Evolutionary conservation across 164 flowering plant genomes (phyloP).

Genomic region (Euptelea pleiosperma): DNA sequence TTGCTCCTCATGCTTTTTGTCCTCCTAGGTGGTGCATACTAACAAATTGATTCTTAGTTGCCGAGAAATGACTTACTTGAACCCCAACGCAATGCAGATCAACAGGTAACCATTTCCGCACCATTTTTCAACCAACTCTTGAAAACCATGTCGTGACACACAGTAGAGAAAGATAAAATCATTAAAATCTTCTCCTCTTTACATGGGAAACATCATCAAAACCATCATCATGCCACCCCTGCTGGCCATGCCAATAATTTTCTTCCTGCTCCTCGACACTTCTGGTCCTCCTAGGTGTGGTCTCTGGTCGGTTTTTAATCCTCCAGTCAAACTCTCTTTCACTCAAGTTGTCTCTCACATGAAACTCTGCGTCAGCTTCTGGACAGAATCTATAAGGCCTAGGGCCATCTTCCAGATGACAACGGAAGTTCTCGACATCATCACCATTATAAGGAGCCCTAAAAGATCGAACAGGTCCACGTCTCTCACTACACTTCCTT

Average conservation of each 20-base stretch:
- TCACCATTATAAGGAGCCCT: slow-evolving; percentile 37
- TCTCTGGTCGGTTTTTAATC: slow-evolving; percentile 33
- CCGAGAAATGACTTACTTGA: no score
- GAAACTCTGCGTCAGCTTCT: slow-evolving; percentile 36
- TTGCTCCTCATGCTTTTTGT: no score
- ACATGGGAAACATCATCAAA: slow-evolving; percentile 40
- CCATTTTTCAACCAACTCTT: no score
- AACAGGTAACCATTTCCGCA: no score
- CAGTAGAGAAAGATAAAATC: slow-evolving; percentile 12
- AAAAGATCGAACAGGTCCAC: slow-evolving; percentile 44
- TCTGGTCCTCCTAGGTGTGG: slow-evolving; percentile 40
- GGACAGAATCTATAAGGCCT: slow-evolving; percentile 47
- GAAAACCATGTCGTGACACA: no score
- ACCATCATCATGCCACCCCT: slow-evolving; percentile 45
- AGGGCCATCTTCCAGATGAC: slow-evolving; percentile 37
- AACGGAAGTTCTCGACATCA: slow-evolving; percentile 35
- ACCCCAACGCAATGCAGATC: no score
- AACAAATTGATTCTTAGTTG: no score
- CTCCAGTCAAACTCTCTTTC: slow-evolving; percentile 57
- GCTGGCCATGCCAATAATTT: slow-evolving; percentile 39
- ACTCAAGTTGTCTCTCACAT: slow-evolving; percentile 40
- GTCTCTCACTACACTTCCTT: slow-evolving; percentile 44
- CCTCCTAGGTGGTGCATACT: no score
- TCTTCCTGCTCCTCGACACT: slow-evolving; percentile 49
- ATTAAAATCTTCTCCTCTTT: slow-evolving; percentile 53